A percentile compares a stretch with the other conserved stretches of the same genome.
Conservation (phyloP, 441 rosid species). For the Populus hybrid region DNA sequence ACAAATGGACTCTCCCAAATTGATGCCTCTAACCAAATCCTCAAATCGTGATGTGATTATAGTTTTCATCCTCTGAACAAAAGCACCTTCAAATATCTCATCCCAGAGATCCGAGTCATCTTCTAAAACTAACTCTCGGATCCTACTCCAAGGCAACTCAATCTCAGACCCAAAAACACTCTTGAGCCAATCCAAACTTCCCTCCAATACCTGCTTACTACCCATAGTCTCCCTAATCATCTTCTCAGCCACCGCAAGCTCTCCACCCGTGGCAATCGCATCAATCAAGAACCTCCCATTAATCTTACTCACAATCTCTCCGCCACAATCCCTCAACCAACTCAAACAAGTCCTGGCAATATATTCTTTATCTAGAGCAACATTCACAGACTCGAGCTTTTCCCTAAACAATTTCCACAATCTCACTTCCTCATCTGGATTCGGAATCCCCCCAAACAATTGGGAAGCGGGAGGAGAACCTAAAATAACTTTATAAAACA, state of each 20-base stretch:
- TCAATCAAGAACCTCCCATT: conserved; percentile 66
- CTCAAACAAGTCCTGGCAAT: conserved; percentile 59
- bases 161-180: conserved; percentile 92
- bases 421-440: conserved; percentile 86
- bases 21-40: conserved; percentile 55
- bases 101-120: conserved; percentile 94
- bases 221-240: conserved; percentile 73
- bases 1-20: conserved; percentile 49
- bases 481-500: conserved; percentile 76
- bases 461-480: conserved; percentile 93
- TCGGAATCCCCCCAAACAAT: conserved; percentile 82
- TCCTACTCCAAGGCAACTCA: conserved; percentile 94
- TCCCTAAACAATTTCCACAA: conserved; percentile 90
- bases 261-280: conserved; percentile 60
- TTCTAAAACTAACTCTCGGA: conserved; percentile 80
- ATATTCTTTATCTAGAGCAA: conserved; percentile 49
- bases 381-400: conserved; percentile 59
- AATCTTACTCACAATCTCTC: conserved; percentile 56
- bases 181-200: conserved; percentile 94
- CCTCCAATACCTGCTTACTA: conserved; percentile 77
- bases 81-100: conserved; percentile 95
- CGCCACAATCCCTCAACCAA: conserved; percentile 84
- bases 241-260: conserved; percentile 81
- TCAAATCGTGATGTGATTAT: conserved; percentile 65
- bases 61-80: conserved; percentile 79